phyloP scores from a whole-genome alignment of 2,329 filamentous ascomycete species.

The Trichophyton mentagrophytes region DNA sequence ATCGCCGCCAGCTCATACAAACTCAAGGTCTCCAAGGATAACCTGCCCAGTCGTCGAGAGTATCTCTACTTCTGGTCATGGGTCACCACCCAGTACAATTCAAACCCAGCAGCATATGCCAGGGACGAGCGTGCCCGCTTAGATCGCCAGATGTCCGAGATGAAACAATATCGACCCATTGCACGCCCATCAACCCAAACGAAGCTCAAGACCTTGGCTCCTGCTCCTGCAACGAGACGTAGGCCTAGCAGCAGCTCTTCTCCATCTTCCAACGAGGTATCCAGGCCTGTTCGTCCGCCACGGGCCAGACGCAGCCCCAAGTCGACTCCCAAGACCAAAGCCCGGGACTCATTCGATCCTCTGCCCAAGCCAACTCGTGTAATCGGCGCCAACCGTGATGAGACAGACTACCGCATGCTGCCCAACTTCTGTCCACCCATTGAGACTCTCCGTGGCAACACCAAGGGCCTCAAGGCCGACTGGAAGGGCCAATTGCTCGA shows the following conservation, averaged over 20 bases:
- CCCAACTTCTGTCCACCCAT: slow-evolving; percentile 61
- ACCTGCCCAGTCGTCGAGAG: slow-evolving; percentile 33
- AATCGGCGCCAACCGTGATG: slow-evolving; percentile 56
- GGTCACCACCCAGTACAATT: slow-evolving; percentile 32
- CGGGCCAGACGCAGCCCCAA: slow-evolving; percentile 30
- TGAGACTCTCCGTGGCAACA: slow-evolving; percentile 50
- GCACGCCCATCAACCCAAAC: slow-evolving; percentile 16
- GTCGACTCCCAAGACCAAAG: slow-evolving; percentile 30
- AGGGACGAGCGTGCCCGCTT: slow-evolving; percentile 31
- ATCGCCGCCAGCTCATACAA: slow-evolving; percentile 20
- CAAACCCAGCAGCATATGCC: slow-evolving; percentile 33
- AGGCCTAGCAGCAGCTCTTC: slow-evolving; percentile 6
- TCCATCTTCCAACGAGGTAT: slow-evolving; percentile 19
- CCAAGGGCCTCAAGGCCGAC: slow-evolving; percentile 66
- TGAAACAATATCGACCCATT: slow-evolving; percentile 25
- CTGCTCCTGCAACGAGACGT: slow-evolving; percentile 27
- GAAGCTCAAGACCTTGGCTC: slow-evolving; percentile 30
- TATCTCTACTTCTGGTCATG: slow-evolving; percentile 33
- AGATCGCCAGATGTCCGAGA: slow-evolving; percentile 30
- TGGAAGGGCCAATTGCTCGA: slow-evolving; percentile 76
- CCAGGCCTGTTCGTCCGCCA: slow-evolving; percentile 15
- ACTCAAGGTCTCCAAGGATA: slow-evolving; percentile 30
- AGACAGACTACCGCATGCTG: slow-evolving; percentile 64
- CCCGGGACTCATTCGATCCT: slow-evolving; percentile 27
- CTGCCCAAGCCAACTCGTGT: slow-evolving; percentile 32